Base-by-base conservation (phyloP, 345 rosid species). In the Eucalyptus polybractea region DNA sequence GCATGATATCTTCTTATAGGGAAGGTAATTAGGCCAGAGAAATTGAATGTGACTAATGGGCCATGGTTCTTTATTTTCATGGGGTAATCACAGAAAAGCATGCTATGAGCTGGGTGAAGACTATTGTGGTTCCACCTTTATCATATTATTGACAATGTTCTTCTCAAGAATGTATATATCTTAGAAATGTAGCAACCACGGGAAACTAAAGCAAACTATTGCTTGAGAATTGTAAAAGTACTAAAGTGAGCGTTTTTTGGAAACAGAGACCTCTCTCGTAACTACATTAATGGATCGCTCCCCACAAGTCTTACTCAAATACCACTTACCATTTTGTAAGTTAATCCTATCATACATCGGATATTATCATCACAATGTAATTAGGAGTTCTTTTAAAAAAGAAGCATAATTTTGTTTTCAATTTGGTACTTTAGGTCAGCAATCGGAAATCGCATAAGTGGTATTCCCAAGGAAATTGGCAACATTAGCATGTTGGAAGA, bases 251-350 rank as follows among this genome's bases (percentile, higher is more conserved):
- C 5, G 2, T 50, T 50, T 49, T 42, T 42, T 87, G 37, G 49
- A 45, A 37, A 86, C 95, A 98, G 99, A 17, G 99, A 98, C 91
- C 94, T 98, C 60, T 67, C 91, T 24, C 95, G 96, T 87, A 98
- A 97, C 94, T 95, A 91, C 87, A 86, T 98, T 86, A 94, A 17
- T 89, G 99, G 99, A 90, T 50, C 96, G 37, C 92, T 98, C 54
- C 99, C 99, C 25, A 44, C 89, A 16, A 95, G 91, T 31, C 90
- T 98, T 87, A 90, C 93, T 86, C 91, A 49, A 87, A 94, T 96
- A 31, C 93, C 95, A 4, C 96, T 98, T 86, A 83, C 86, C 17
- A 91, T 2, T 85, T 9, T 96, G 98, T 97, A 94, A 94, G 94
- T 89, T 50, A 42, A 72, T 87, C 14, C 5, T n/a, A 53, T 50